phyloP scores from a whole-genome alignment of 2,329 filamentous ascomycete genomes.

The Calonectria ilicicola region DNA sequence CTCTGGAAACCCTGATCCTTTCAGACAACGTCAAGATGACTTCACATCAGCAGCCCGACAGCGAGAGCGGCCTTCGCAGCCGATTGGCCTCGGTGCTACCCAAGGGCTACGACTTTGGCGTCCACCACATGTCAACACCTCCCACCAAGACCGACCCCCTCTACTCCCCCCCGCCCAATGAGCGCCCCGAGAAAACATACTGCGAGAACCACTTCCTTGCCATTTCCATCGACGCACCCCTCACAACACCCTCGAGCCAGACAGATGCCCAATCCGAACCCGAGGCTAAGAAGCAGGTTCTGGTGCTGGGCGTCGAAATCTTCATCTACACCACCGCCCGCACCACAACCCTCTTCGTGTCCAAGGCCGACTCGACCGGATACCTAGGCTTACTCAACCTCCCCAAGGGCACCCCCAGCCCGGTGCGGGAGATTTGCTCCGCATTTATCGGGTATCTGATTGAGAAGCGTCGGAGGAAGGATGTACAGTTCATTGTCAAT shows the following conservation, averaged over 20 bases:
- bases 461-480: slow-evolving; percentile 71
- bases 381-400: slow-evolving; percentile 78
- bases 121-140: slow-evolving; percentile 90
- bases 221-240: slow-evolving; percentile 57
- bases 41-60: slow-evolving; percentile 7
- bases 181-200: slow-evolving; percentile 81
- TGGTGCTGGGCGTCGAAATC: slow-evolving; percentile 88
- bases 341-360: slow-evolving; percentile 91
- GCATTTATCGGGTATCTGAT: slow-evolving; percentile 84
- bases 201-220: slow-evolving; percentile 85
- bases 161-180: slow-evolving; percentile 81
- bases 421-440: slow-evolving; percentile 78
- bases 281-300: slow-evolving; percentile 59
- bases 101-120: slow-evolving; percentile 68
- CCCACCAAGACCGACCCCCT: slow-evolving; percentile 80
- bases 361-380: slow-evolving; percentile 96
- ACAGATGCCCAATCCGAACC: slow-evolving; percentile 40
- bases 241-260: slow-evolving; percentile 25
- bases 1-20: background rate
- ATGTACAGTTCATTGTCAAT: slow-evolving; percentile 81
- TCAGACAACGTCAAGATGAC: slow-evolving; percentile 16
- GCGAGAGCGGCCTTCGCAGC: slow-evolving; percentile 25
- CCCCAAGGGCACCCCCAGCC: slow-evolving; percentile 74
- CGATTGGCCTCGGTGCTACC: slow-evolving; percentile 64
- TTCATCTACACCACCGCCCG: slow-evolving; percentile 85